phyloP scores from a whole-genome alignment of 495 filamentous ascomycete genomes.

The Xylaria palmicola region DNA sequence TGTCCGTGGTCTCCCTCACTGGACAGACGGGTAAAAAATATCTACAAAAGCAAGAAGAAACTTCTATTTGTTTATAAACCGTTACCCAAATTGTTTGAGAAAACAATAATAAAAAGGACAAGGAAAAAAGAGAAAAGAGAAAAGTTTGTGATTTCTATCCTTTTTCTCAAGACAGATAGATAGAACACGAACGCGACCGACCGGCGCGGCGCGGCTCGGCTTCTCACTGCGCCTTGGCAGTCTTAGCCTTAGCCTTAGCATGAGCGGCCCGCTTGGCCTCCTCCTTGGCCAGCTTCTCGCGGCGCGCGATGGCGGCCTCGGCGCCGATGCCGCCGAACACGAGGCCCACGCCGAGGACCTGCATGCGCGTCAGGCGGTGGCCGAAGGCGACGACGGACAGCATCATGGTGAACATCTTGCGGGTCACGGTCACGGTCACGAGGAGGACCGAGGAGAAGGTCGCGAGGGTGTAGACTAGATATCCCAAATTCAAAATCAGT shows the following conservation, averaged over 20 bases:
- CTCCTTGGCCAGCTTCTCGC: slow-evolving; percentile 84
- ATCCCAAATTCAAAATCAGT: too few species aligned
- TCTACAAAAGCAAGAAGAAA: too few species aligned
- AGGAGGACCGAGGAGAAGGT: slow-evolving; percentile 88
- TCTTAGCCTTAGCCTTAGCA: slow-evolving; percentile 49
- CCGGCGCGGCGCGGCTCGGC: neutral
- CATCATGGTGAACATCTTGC: slow-evolving; percentile 99
- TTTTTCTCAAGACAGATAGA: neutral
- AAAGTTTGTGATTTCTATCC: too few species aligned
- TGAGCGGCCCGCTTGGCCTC: slow-evolving; percentile 52
- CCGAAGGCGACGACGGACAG: slow-evolving; percentile 93
- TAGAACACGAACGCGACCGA: too few species aligned
- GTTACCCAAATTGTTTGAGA: too few species aligned
- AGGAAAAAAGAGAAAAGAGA: too few species aligned
- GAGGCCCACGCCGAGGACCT: slow-evolving; percentile 87
- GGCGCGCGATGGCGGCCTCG: slow-evolving; percentile 76
- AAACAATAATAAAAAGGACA: too few species aligned
- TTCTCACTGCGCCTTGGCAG: slow-evolving; percentile 32
- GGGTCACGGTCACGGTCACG: slow-evolving; percentile 93
- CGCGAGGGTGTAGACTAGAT: slow-evolving; percentile 87
- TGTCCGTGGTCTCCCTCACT: too few species aligned
- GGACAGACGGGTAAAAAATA: too few species aligned
- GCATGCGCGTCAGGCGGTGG: slow-evolving; percentile 76
- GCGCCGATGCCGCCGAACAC: slow-evolving; percentile 96
- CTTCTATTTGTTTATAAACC: too few species aligned